Evolutionary conservation across 169 alveolate genomes (phyloP), one percentile per base, ranked within the genome.

Genomic region (Eimeria zaria): DNA sequence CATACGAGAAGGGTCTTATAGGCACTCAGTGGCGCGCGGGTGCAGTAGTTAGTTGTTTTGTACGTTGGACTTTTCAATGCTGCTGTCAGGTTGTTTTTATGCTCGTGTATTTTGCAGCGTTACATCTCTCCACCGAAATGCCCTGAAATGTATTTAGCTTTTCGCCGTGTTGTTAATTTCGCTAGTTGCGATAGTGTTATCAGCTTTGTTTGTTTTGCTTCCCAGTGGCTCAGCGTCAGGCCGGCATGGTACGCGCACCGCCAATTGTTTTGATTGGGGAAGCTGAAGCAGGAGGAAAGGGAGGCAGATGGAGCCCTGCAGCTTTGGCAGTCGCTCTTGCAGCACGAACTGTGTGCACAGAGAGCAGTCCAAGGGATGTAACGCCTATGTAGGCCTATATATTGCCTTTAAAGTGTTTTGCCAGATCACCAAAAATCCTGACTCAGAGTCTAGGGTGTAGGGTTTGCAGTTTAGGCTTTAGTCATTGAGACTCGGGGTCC

Each of bases 311-410:
- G 78, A 55, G 64, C 0, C 80, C 92, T 0, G 92, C 62, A 7
- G 92, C 81, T 22, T 58, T 85, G 39, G 74, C 92, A 85, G 92
- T 53, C 48, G 78, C 80, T 53, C 92, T 85, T 20, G 33, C 92
- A 33, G 48, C 92, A 33, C 60, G 67, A 39, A 33, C 78, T 9
- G 78, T 80, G 78, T 16, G 60, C 55, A 2, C 87, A 22, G 87
- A 46, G 6, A 44, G 87, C 87, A 24, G 87, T 69, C 30, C 80
- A 69, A 69, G 48, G 80, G 36, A 4, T 24, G 4, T n/a, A 30
- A 5, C 24, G 80, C n/a, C 51, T 69, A 46, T 16, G 48, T 33
- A 30, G 24, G 51, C 24, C 51, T 69, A 33, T 51, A 69, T 46
- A 4, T 12, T 24, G 12, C 51, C 51, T 36, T 36, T 12, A 69